Evolutionary conservation across 805 yeast genomes (phyloP), one percentile per base, ranked within the genome.

Genomic region (Yamadazyma takamatsuzukensis): DNA sequence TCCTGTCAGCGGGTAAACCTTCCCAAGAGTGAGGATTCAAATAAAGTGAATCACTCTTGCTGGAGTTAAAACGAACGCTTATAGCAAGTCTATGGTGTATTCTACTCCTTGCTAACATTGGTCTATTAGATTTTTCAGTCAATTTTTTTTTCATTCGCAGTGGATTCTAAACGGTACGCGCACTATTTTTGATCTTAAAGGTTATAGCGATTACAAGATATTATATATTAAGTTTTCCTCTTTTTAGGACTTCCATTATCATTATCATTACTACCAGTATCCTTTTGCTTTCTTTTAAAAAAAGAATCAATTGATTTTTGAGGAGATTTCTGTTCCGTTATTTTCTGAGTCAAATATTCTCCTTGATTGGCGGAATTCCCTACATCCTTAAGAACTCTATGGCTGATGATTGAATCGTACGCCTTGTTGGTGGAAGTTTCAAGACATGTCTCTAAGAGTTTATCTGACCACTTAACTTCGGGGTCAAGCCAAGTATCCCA

Each of bases 1-100:
- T 74, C 40, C 71, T 67, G 36, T 77, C 76, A 11, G 83, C 72
- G 10, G 85, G 80, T 37, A 81, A 64, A 0, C 80, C 83, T 32
- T 67, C 63, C 94, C 94, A 83, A 33, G 73, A 69, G 35, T 74
- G 75, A 3, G 94, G 94, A 34, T 73, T 72, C 39, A 77, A 61
- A 45, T 73, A 74, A 17, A 78, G 55, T 9, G 66, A 53, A 25
- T 36, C 43, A 5, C 15, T 15, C 16, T 27, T 5, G 22, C 27
- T 32, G 16, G 42, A 39, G 14, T 41, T 37, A 15, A 27, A 30
- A 21, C 50, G 41, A 6, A 34, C 29, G 14, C 21, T 21, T 10
- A 30, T 19, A 8, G 11, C 22, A 8, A 11, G 8, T 15, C 17
- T 21, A 14, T 13, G 6, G 4, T 15, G 11, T n/a, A 10, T 15